Evolutionary conservation across 1,284 basidiomycete species (phyloP).

Genomic region (Ceratobasidium theobromae): DNA sequence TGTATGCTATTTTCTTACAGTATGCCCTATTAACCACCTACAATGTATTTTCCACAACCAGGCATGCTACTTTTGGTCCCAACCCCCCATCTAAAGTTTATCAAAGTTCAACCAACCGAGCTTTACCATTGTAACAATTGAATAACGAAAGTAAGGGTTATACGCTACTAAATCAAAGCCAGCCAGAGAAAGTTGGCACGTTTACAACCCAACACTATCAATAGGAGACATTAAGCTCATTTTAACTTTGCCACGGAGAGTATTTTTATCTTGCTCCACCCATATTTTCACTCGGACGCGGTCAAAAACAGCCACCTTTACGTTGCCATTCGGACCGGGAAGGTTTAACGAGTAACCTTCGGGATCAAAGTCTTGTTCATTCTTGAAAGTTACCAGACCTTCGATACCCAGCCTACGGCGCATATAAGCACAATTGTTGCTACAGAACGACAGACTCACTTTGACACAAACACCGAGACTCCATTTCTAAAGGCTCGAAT

Average conservation of each 20-base stretch:
- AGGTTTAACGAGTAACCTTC: conserved; percentile 87
- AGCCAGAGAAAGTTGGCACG: too few species aligned
- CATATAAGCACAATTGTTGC: neutral
- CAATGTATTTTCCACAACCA: too few species aligned
- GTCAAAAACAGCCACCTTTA: conserved; percentile 84
- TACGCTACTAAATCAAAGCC: neutral
- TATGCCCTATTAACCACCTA: too few species aligned
- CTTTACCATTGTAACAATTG: too few species aligned
- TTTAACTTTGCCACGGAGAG: conserved; percentile 88
- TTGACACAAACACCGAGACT: conserved; percentile 90
- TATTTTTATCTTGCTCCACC: conserved; percentile 94
- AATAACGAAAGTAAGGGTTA: too few species aligned
- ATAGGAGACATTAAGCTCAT: conserved; percentile 81
- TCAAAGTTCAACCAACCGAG: too few species aligned
- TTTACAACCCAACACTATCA: conserved; percentile 42
- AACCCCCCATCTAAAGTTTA: too few species aligned
- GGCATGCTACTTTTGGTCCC: too few species aligned
- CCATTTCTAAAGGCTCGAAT: conserved; percentile 95
- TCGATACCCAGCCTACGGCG: conserved; percentile 80
- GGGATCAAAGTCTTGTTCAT: conserved; percentile 84
- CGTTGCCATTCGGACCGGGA: conserved; percentile 50
- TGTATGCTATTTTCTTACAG: too few species aligned
- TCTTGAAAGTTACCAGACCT: conserved; percentile 90
- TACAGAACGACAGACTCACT: conserved; percentile 56
- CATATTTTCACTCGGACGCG: conserved; percentile 87